Conservation (phyloP, 2,329 filamentous ascomycete species). For the Metarhizium guizhouense region DNA sequence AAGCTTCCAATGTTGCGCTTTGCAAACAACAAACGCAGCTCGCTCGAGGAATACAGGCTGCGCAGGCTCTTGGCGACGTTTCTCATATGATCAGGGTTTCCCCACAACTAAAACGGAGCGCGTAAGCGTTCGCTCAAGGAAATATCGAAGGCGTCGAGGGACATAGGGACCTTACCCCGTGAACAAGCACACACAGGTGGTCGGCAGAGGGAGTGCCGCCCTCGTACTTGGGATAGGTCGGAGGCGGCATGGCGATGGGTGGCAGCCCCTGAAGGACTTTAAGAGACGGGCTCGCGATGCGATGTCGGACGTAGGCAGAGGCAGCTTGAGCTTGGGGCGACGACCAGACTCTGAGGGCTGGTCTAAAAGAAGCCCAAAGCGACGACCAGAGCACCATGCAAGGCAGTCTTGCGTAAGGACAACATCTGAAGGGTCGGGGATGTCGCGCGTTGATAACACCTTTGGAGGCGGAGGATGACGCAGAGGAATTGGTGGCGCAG, state of each 20-base stretch:
- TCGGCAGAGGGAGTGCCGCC: constrained; percentile 47
- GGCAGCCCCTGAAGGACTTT: background rate
- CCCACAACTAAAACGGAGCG: constrained; percentile 52
- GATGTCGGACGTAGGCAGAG: constrained; percentile 3
- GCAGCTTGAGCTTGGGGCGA: constrained; percentile 17
- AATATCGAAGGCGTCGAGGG: background rate
- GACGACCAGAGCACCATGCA: constrained; percentile 8
- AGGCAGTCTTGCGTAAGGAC: constrained; percentile 3
- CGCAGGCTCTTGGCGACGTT: constrained; percentile 59
- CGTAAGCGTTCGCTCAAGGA: background rate
- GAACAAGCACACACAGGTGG: constrained; percentile 70
- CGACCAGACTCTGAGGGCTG: constrained; percentile 6
- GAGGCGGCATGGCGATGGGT: constrained; percentile 8
- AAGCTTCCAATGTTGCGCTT: constrained; percentile 67
- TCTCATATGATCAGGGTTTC: constrained; percentile 64
- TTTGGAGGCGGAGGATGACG: background rate
- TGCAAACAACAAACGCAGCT: constrained; percentile 60
- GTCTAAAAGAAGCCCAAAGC: constrained; percentile 6
- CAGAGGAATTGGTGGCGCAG: too few species aligned
- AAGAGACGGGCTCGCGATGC: constrained; percentile 4
- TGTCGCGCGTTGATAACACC: background rate
- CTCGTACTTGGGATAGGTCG: constrained; percentile 23
- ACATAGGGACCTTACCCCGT: constrained; percentile 49
- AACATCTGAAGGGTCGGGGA: constrained; percentile 3
- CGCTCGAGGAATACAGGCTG: constrained; percentile 49